Base-by-base conservation (phyloP, 805 yeast genomes). In the Scheffersomyces ergatensis region DNA sequence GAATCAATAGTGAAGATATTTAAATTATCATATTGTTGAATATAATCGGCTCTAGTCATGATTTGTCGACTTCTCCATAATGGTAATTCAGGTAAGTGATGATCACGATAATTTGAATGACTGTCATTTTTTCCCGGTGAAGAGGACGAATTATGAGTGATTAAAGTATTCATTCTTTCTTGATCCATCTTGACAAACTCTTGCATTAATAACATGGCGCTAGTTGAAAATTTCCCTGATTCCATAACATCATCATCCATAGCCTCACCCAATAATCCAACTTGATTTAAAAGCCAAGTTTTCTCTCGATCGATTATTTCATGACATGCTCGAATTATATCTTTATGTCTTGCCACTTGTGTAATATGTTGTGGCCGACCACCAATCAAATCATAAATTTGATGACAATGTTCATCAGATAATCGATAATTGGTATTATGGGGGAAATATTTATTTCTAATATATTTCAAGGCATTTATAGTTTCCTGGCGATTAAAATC, bases 161-260 rank as follows among this genome's bases (percentile, higher is more conserved):
- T 62, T 33, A 51, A 51, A 21, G 53, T 58, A 36, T 49, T 55
- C 38, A 63, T 47, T 15, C 71, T 50, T 15, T 57, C 51, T 21
- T 74, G 55, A 50, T 83, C 88, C 78, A 83, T 74, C n/a, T 78
- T 77, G 2, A 85, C 93, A 51, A 86, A 73, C 44, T 75, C 86
- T 41, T 77, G 68, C 77, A 84, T 81, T 40, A 85, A 63, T 5
- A 82, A 62, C 89, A 85, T 83, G 13, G 92, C 90, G 32, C 85
- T 72, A 7, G 81, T 67, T 2, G 89, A 72, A 51, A 85, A 85
- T 58, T 85, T 86, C 4, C 95, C 95, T 46, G 76, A 72, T 46
- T 84, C 90, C 85, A 85, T 84, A 5, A 87, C 95, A 62, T 87
- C 95, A 53, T 87, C 95, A 54, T 87, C 95, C 95, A 87, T 85